These are phyloP conservation scores for Zizania palustris DNA, from an alignment of 202 grass and related monocot species.

Conservation along the genomic window DNA sequence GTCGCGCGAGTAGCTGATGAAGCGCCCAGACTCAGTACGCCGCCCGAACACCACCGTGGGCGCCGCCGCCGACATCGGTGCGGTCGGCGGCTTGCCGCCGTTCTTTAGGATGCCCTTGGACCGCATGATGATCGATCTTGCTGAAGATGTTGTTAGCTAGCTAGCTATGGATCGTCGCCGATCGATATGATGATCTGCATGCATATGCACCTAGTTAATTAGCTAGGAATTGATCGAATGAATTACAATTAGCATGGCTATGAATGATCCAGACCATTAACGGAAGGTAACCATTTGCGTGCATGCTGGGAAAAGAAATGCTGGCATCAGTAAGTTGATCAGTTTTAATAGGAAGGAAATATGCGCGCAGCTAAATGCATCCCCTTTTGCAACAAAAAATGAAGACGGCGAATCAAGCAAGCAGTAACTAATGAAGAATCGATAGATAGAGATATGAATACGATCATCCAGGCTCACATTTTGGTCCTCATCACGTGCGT, in stretches of 20 bases:
- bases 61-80: conserved; percentile 41
- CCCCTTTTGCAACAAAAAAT: no score
- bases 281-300: background rate
- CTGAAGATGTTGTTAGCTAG: no score
- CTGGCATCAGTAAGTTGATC: no score
- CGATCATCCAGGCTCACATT: background rate
- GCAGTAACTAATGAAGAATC: background rate
- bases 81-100: conserved; percentile 62
- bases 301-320: no score
- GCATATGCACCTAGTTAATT: background rate
- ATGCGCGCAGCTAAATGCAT: no score
- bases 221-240: background rate
- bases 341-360: background rate
- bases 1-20: conserved; percentile 95
- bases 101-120: conserved; percentile 85
- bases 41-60: conserved; percentile 79
- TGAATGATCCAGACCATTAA: background rate
- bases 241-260: background rate
- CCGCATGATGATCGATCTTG: conserved; percentile 26
- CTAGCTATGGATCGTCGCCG: background rate
- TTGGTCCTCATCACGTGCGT: background rate
- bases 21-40: conserved; percentile 71
- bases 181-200: background rate
- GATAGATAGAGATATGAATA: background rate
- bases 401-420: background rate